Percentiles rank a stretch among this genome's conserved stretches.
These are phyloP conservation scores for Metschnikowia koreensis DNA, from an alignment of 805 yeast genomes.

Conservation along the genomic window DNA sequence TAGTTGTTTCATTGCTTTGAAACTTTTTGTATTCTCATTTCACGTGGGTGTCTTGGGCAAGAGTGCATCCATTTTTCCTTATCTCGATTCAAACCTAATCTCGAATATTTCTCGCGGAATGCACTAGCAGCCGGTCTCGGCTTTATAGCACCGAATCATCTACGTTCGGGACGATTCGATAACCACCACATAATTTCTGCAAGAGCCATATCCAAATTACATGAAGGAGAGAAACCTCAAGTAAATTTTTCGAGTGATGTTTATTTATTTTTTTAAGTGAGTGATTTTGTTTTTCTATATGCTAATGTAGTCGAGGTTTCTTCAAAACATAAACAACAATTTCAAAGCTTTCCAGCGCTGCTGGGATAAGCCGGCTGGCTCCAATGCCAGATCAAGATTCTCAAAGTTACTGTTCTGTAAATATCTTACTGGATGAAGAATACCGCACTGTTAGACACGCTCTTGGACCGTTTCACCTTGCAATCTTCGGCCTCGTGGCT, in stretches of 20 bases:
- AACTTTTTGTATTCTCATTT: no score
- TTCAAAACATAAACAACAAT: neutral
- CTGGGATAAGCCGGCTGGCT: neutral
- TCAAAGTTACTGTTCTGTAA: neutral
- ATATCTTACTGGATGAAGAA: conserved; percentile 14
- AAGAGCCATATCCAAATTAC: neutral
- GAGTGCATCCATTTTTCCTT: neutral
- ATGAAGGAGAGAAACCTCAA: no score
- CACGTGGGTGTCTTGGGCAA: no score
- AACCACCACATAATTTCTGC: neutral
- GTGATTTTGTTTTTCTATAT: conserved; percentile 4
- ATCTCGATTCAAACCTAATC: neutral
- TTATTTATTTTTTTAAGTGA: neutral
- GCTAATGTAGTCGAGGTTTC: conserved; percentile 2
- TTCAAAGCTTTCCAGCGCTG: conserved; percentile 2
- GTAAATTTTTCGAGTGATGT: neutral
- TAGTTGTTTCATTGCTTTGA: neutral
- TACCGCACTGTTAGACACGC: conserved; percentile 10
- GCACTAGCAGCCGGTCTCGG: neutral
- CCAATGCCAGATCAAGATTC: no score
- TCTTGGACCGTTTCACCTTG: conserved; percentile 15
- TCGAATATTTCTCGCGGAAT: neutral
- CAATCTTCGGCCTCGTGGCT: conserved; percentile 7
- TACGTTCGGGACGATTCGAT: no score
- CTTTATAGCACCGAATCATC: neutral